Evolutionary conservation across 225 moss, liverwort and hornwort species (phyloP), one percentile per base, ranked within the genome.

Genomic region (Pseudoscleropodium purum): DNA sequence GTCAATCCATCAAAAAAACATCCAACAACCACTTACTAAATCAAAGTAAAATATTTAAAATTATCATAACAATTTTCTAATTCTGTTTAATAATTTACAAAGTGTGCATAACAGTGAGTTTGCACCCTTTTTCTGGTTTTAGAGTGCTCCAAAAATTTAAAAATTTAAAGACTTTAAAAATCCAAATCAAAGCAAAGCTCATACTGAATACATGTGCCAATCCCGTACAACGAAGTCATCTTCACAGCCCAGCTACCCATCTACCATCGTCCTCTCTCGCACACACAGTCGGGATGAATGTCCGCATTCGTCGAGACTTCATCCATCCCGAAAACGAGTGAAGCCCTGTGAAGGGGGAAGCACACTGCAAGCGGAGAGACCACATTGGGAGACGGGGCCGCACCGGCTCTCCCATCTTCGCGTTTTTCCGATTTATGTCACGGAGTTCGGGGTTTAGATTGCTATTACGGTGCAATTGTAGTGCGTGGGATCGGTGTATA

Each of bases 331-430:
- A 49, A 68, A 84, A 52, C 54, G 81, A 36, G 80, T 54, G 74
- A 63, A 83, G 83, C 57, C 68, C 41, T 77, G 51, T 11, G 83
- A 36, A 59, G 78, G 68, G 77, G 61, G 90, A 49, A 76, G 61
- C 67, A 2, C n/a, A 76, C 4, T 39, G 16, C 29, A 51, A 59
- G 79, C 37, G 63, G 24, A 8, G 79, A 85, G 79, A 70, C 75
- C 83, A 54, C 84, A 45, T 89, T 65, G 85, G 84, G 79, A 85
- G 80, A 81, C 85, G 91, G 86, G 85, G 91, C 90, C 83, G 91
- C 88, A 67, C 75, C 76, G 89, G 89, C 80, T 89, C 89, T 89
- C 89, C 89, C 72, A 61, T 72, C 85, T 85, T 89, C 30, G 65
- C 26, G 83, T 84, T 89, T 81, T 66, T 82, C 13, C 75, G 82